Evolutionary conservation across 306 rosid genomes (phyloP).

Genomic region (Carpinus viminea): DNA sequence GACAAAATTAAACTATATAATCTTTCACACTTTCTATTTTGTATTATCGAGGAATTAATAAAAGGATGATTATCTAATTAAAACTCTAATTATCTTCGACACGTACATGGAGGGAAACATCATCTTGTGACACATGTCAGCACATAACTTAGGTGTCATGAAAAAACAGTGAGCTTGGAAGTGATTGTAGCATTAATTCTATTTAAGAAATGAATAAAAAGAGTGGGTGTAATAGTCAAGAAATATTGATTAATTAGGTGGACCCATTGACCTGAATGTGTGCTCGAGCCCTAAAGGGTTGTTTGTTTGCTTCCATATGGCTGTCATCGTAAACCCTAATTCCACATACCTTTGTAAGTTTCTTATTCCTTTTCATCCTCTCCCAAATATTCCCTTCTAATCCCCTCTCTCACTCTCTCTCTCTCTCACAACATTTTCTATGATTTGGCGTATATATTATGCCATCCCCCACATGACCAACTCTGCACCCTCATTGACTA

Average conservation of each 20-base stretch:
- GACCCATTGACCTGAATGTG: conserved; percentile 74
- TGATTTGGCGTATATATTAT: conserved; percentile 34
- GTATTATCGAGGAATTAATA: no score
- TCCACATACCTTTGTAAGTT: conserved; percentile 41
- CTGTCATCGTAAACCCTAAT: conserved; percentile 49
- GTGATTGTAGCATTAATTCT: conserved; percentile 29
- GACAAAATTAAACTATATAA: no score
- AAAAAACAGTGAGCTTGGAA: not conserved
- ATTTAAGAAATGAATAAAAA: conserved; percentile 24
- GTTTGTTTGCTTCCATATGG: conserved; percentile 66
- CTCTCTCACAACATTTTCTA: conserved; percentile 40
- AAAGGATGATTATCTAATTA: no score
- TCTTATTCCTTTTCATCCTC: conserved; percentile 63
- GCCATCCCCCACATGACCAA: conserved; percentile 37
- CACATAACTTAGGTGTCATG: not conserved
- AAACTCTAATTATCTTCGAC: no score
- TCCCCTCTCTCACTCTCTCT: conserved; percentile 33
- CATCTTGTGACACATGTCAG: conserved; percentile 8
- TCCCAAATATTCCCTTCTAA: conserved; percentile 64
- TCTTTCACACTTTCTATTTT: no score
- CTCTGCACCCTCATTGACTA: conserved; percentile 24
- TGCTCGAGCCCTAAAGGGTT: conserved; percentile 53
- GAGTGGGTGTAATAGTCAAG: conserved; percentile 54
- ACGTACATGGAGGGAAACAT: no score
- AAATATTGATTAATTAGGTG: conserved; percentile 47